Evolutionary conservation across 352 stramenopile species (phyloP), one percentile per base, ranked within the genome.

Genomic region (Phytophthora quininea): DNA sequence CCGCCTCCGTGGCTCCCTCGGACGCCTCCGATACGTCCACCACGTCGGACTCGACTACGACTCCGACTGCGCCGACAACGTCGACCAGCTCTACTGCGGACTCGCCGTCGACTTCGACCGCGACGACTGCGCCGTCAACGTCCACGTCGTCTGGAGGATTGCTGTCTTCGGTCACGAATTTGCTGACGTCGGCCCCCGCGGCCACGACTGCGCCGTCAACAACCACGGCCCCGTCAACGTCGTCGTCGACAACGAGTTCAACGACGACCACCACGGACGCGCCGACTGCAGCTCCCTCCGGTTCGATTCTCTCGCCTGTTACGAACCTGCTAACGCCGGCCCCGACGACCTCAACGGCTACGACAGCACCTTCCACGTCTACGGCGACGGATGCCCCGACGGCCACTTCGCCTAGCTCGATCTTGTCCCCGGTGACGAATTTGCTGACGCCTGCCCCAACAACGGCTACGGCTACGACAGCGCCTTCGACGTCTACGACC

Each of bases 251-350:
- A 12, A 10, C 48, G 14, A 8, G 30, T 5, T 24, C 49, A 4
- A 64, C 62, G 4, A 55, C 32, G 51, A 46, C 51, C 10, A n/a
- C 38, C 0, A 72, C 64, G 35, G 53, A 68, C 19, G 33, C 57
- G 0, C 49, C 64, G 4, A n/a, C 35, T 27, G 37, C 35, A 0
- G 69, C 60, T 32, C 33, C 43, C 12, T 24, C 43, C 6, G 29
- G 43, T 27, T 49, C 43, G 43, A 33, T 73, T 1, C 40, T 73
- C 5, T 58, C 59, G 1, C 65, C 65, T 1, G 53, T 73, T 5
- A 73, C 65, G 8, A 29, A 73, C 37, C 38, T 73, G 60, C n/a
- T 74, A 40, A 74, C 70, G n/a, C n/a, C 63, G 2, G 58, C 65
- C 6, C 70, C 70, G 8, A 67, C 46, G 2, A 66, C 58, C 4